Percentiles rank a stretch among this genome's conserved stretches.
These are phyloP conservation scores for Podospora appendiculata DNA, from an alignment of 495 filamentous ascomycete genomes.

Conservation along the genomic window DNA sequence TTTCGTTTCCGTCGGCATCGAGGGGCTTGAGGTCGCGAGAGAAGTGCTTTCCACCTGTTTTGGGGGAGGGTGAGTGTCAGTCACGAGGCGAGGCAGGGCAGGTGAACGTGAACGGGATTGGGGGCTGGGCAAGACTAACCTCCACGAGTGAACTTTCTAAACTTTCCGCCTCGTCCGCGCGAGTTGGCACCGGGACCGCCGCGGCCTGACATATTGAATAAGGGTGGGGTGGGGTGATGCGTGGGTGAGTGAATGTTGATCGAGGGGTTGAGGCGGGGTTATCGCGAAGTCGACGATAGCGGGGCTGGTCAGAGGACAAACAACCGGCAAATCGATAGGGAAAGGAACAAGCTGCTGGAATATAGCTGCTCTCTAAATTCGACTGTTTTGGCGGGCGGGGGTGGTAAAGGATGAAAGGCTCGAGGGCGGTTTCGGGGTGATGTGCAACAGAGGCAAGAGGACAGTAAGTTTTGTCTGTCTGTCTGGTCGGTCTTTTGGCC, in stretches of 20 bases:
- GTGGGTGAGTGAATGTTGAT: background rate
- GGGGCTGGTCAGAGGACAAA: background rate
- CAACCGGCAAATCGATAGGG: background rate
- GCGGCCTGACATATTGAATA: slow-evolving; percentile 52
- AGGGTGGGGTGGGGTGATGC: slow-evolving; percentile 13
- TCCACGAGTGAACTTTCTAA: slow-evolving; percentile 85
- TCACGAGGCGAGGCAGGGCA: background rate
- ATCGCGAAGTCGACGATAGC: background rate
- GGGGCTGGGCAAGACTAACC: slow-evolving; percentile 44
- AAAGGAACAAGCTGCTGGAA: background rate
- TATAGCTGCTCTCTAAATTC: background rate
- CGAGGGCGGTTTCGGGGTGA: background rate
- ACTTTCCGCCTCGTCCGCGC: slow-evolving; percentile 83
- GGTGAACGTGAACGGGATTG: background rate
- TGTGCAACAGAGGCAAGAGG: background rate
- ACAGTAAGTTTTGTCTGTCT: background rate
- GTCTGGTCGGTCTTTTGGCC: too few species aligned
- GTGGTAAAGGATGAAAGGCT: background rate
- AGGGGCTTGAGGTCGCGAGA: slow-evolving; percentile 80
- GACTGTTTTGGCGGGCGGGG: background rate
- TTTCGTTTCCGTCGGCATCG: slow-evolving; percentile 73
- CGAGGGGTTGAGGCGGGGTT: background rate
- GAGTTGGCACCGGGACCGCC: slow-evolving; percentile 46
- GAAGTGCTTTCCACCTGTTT: slow-evolving; percentile 83
- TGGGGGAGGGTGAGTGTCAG: background rate